These are phyloP conservation scores for Chrysoporthe puriensis DNA, from an alignment of 2,329 filamentous ascomycete genomes.

Conservation along the genomic window DNA sequence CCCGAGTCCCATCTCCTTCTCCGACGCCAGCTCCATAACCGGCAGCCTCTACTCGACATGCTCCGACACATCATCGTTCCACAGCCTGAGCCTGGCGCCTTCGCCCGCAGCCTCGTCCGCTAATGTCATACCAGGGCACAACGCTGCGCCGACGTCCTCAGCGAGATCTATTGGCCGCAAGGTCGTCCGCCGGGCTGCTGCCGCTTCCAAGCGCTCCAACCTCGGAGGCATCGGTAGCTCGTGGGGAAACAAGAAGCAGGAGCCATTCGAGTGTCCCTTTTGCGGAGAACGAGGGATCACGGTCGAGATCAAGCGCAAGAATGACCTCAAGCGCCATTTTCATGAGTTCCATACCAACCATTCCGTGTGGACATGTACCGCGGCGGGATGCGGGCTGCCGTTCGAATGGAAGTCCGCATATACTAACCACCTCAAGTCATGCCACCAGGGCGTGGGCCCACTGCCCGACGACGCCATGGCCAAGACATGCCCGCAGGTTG, in stretches of 20 bases:
- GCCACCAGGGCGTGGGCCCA: constrained; percentile 45
- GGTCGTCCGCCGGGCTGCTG: constrained; percentile 27
- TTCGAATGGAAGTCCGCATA: constrained; percentile 55
- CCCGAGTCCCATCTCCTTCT: constrained; percentile 36
- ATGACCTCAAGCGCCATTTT: constrained; percentile 54
- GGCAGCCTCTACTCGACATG: constrained; percentile 45
- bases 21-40: constrained; percentile 45
- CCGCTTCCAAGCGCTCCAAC: constrained; percentile 28
- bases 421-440: constrained; percentile 50
- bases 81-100: constrained; percentile 28
- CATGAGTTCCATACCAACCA: constrained; percentile 53
- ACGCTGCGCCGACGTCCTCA: constrained; percentile 23
- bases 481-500: constrained; percentile 49
- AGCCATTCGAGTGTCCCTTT: constrained; percentile 40
- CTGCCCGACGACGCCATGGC: constrained; percentile 44
- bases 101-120: constrained; percentile 27
- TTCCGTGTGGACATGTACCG: constrained; percentile 50
- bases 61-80: constrained; percentile 29
- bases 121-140: constrained; percentile 33
- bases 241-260: constrained; percentile 29
- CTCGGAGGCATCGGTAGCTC: constrained; percentile 28
- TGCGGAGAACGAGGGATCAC: constrained; percentile 48
- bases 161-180: constrained; percentile 28
- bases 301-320: constrained; percentile 48
- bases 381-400: constrained; percentile 47